Evolutionary conservation across 2,329 filamentous ascomycete genomes (phyloP), one percentile per base, ranked within the genome.

Genomic region (Cucurbitaria berberidis): DNA sequence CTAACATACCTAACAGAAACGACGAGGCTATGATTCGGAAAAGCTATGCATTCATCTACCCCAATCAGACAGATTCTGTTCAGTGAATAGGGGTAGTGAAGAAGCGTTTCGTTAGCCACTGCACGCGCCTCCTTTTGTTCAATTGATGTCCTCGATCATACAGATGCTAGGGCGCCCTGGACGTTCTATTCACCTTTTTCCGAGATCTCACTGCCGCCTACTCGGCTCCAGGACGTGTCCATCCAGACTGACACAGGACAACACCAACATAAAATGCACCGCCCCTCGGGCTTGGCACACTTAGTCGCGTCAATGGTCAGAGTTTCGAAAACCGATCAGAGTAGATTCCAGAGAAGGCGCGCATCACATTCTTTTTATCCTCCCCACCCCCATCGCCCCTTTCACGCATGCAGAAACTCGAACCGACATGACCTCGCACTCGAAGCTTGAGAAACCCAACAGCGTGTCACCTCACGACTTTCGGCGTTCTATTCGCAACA

Each of bases 401-500:
- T 53, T 30, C 35, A 47, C 34, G 32, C 32, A 45, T 27, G 24
- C n/a, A 30, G 30, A 38, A 24, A 34, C 32, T 21, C 30, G 18
- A 38, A 36, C 39, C 43, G n/a, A 27, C 19, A 18, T 34, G 42
- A 21, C 38, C 38, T 18, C 53, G 13, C 35, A 30, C 22, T 22
- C 32, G 40, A 45, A 39, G 26, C 50, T 30, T 45, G 38, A 43
- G 26, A 32, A 18, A 13, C 26, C 18, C 32, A 5, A 50, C 34
- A 16, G 42, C 35, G 36, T 4, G 29, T 15, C n/a, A 26, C n/a
- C 41, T 11, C 15, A 40, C 16, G 27, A 16, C 16, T 34, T 29
- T 19, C 42, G 22, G 3, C 35, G 24, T 26, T 45, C 44, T 35
- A 41, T 41, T 35, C 45, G 40, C 30, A 24, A 57, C n/a, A 38